Conservation (phyloP, 2,329 filamentous ascomycete genomes). For the Pseudocercospora crystallina region DNA sequence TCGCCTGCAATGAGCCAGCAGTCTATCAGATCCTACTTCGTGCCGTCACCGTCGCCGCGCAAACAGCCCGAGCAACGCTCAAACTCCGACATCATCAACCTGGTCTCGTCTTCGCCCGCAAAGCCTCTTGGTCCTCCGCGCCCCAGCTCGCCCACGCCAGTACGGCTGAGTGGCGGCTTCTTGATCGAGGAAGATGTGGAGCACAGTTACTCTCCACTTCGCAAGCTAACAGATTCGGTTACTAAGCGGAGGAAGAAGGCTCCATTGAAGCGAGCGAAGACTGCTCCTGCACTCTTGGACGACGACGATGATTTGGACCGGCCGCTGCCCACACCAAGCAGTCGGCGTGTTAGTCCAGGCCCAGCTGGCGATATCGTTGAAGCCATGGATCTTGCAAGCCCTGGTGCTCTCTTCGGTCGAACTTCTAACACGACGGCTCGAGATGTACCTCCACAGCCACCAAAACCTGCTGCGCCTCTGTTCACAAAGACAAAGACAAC, state of each 20-base stretch:
- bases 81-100: conserved; percentile 26
- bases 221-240: conserved; percentile 32
- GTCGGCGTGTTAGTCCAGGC: too few species aligned
- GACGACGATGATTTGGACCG: conserved; percentile 8
- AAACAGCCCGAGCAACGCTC: conserved; percentile 11
- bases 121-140: conserved; percentile 10
- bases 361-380: conserved; percentile 12
- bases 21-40: conserved; percentile 28
- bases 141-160: conserved; percentile 20
- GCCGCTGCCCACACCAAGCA: not conserved
- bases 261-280: conserved; percentile 31
- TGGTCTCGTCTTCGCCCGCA: conserved; percentile 33
- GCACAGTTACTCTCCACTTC: not conserved
- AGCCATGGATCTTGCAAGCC: conserved; percentile 22
- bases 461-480: conserved; percentile 6
- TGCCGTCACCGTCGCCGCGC: conserved; percentile 27
- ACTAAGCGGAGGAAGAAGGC: conserved; percentile 32
- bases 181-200: not conserved
- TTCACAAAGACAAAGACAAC: not conserved
- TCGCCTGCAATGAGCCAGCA: conserved; percentile 27
- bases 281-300: conserved; percentile 27
- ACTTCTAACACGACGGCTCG: not conserved
- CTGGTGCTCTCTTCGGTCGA: not conserved
- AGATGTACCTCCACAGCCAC: conserved; percentile 3
- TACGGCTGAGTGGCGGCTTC: conserved; percentile 18